phyloP scores from a whole-genome alignment of 306 rosid genomes.

The Delonix regia region DNA sequence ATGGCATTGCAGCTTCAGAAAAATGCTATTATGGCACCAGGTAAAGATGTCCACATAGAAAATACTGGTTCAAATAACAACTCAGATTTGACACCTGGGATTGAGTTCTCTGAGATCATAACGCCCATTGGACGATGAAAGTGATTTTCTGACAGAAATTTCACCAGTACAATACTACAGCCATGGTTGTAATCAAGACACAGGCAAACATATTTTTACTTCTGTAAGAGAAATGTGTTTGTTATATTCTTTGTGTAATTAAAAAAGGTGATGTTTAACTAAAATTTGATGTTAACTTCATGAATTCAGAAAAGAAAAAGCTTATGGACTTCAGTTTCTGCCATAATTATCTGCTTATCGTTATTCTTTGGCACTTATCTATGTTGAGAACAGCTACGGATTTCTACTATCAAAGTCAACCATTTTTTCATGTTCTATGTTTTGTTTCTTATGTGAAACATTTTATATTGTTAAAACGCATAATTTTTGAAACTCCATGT shows the following conservation, averaged over 20 bases:
- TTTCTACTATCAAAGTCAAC: no score
- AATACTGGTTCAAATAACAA: conserved; percentile 17
- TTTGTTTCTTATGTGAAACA: no score
- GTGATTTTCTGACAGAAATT: background rate
- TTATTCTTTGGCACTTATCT: background rate
- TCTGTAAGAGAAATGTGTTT: background rate
- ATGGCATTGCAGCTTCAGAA: conserved; percentile 50
- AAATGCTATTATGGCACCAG: conserved; percentile 25
- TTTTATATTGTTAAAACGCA: no score
- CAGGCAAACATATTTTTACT: background rate
- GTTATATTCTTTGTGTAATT: background rate
- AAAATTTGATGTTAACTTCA: background rate
- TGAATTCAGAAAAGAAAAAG: no score
- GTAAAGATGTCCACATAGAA: background rate
- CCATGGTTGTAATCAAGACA: background rate
- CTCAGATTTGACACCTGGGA: conserved; percentile 53
- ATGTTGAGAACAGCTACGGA: no score
- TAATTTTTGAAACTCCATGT: no score
- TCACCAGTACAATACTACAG: background rate
- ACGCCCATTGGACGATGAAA: conserved; percentile 43
- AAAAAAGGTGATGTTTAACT: background rate
- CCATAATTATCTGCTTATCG: background rate
- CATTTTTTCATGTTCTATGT: no score
- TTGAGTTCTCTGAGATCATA: conserved; percentile 49
- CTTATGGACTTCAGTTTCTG: no score